Evolutionary conservation across 768 basidiomycete genomes (phyloP).

Genomic region (Gloeostereum incarnatum): DNA sequence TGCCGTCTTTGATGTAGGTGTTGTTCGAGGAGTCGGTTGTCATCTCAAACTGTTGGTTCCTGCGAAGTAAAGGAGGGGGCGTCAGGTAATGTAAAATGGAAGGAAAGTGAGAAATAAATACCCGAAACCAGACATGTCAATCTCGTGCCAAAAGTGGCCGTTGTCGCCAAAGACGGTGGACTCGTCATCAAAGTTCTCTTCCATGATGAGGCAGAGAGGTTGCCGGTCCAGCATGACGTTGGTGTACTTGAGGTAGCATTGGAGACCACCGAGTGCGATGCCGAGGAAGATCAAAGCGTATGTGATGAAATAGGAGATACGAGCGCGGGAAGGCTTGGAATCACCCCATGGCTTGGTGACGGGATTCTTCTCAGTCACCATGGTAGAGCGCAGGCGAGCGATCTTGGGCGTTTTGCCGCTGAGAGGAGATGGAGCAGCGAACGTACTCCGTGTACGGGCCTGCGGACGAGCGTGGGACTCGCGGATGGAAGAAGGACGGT

Average conservation of each 20-base stretch:
- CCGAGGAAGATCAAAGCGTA: conserved; percentile 46
- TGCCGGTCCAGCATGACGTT: conserved; percentile 28
- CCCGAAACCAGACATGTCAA: conserved; percentile 72
- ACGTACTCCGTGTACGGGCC: too few relatives aligned
- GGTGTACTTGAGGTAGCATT: conserved; percentile 45
- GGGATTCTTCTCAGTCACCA: too few relatives aligned
- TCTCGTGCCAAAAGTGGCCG: conserved; percentile 53
- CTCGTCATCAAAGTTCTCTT: conserved; percentile 53
- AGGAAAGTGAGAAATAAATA: conserved; percentile 17
- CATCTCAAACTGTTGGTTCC: conserved; percentile 77
- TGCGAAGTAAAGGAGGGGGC: conserved; percentile 18
- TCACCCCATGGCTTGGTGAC: conserved; percentile 66
- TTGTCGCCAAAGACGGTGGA: conserved; percentile 26
- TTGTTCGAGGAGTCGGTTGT: conserved; percentile 53
- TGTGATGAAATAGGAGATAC: conserved; percentile 35
- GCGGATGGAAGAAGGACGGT: too few relatives aligned
- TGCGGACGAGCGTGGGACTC: too few relatives aligned
- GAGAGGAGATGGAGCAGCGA: too few relatives aligned
- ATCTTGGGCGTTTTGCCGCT: too few relatives aligned
- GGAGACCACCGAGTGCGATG: conserved; percentile 34
- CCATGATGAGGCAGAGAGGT: conserved; percentile 52
- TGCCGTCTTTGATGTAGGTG: conserved; percentile 53
- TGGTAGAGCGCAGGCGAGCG: too few relatives aligned
- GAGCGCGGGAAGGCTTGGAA: conserved; percentile 24
- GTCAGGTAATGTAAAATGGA: conserved; percentile 1